A percentile compares a stretch with the other conserved stretches of the same genome.
phyloP scores from a whole-genome alignment of 805 yeast species.

The Wickerhamiella azyma region DNA sequence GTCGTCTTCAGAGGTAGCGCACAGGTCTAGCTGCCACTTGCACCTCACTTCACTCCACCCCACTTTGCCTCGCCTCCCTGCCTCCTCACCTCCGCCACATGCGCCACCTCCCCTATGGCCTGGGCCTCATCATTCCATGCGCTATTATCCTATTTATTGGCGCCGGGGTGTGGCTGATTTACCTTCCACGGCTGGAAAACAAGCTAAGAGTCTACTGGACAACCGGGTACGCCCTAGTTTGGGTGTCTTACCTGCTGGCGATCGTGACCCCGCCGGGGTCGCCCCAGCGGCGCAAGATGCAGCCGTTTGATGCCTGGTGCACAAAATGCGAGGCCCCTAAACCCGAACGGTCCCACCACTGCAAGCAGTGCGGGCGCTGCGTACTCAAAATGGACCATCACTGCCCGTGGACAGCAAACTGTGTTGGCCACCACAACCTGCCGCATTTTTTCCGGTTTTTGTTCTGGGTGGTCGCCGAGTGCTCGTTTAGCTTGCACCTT shows the following conservation, averaged over 20 bases:
- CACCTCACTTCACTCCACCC: too few relatives aligned
- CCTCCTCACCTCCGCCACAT: not conserved
- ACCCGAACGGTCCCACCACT: constrained; percentile 34
- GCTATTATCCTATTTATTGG: constrained; percentile 4
- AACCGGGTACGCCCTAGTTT: constrained; percentile 33
- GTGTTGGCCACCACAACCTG: constrained; percentile 74
- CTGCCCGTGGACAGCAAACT: constrained; percentile 87
- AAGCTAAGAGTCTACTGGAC: not conserved
- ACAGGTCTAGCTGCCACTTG: too few relatives aligned
- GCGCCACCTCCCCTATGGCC: constrained; percentile 9
- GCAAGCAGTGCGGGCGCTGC: constrained; percentile 28
- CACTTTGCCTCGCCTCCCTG: too few relatives aligned
- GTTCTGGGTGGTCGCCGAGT: constrained; percentile 33
- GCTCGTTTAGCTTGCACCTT: constrained; percentile 20
- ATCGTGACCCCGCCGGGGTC: constrained; percentile 51
- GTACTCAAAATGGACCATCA: constrained; percentile 45
- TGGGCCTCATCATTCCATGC: constrained; percentile 9
- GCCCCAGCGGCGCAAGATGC: constrained; percentile 20
- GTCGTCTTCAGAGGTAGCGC: not conserved
- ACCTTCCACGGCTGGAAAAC: not conserved
- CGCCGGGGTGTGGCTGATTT: constrained; percentile 1
- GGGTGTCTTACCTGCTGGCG: constrained; percentile 67
- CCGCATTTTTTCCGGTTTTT: constrained; percentile 69
- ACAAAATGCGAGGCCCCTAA: constrained; percentile 20
- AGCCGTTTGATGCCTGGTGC: constrained; percentile 12